Conservation (phyloP, 2,329 filamentous ascomycete species). For the Neonectria hederae region DNA sequence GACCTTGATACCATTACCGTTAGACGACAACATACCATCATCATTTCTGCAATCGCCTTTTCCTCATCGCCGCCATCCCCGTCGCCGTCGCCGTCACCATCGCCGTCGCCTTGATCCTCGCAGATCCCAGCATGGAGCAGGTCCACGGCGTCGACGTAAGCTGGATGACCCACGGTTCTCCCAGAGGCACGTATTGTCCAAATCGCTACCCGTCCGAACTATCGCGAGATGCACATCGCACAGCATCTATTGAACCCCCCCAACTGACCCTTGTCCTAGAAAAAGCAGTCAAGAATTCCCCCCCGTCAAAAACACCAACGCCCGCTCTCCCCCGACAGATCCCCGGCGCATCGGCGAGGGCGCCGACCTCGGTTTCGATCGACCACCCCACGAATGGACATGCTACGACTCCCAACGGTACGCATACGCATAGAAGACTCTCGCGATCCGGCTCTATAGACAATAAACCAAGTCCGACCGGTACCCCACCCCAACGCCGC, state of each 20-base stretch:
- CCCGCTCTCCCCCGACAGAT: slow-evolving; percentile 47
- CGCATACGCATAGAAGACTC: slow-evolving; percentile 36
- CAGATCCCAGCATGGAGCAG: slow-evolving; percentile 72
- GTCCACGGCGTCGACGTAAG: slow-evolving; percentile 86
- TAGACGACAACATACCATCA: neutral
- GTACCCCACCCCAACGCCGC: slow-evolving; percentile 61
- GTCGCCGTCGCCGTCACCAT: slow-evolving; percentile 12
- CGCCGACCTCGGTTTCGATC: slow-evolving; percentile 40
- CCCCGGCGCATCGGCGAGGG: slow-evolving; percentile 42
- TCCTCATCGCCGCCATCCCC: slow-evolving; percentile 20
- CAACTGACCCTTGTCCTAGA: slow-evolving; percentile 36
- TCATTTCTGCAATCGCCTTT: slow-evolving; percentile 3
- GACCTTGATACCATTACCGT: slow-evolving; percentile 3
- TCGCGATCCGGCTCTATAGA: slow-evolving; percentile 51
- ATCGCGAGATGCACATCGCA: slow-evolving; percentile 27
- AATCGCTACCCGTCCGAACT: slow-evolving; percentile 36
- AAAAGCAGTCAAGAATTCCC: slow-evolving; percentile 44
- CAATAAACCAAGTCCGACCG: slow-evolving; percentile 45
- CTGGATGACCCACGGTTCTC: slow-evolving; percentile 85
- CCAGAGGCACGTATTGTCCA: slow-evolving; percentile 72
- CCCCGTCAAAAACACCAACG: slow-evolving; percentile 40
- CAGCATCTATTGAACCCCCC: neutral
- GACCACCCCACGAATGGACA: slow-evolving; percentile 38
- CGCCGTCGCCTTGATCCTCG: slow-evolving; percentile 1
- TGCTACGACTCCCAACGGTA: slow-evolving; percentile 38